These are phyloP conservation scores for Turnera subulata DNA, from an alignment of 345 rosid species.

Conservation along the genomic window DNA sequence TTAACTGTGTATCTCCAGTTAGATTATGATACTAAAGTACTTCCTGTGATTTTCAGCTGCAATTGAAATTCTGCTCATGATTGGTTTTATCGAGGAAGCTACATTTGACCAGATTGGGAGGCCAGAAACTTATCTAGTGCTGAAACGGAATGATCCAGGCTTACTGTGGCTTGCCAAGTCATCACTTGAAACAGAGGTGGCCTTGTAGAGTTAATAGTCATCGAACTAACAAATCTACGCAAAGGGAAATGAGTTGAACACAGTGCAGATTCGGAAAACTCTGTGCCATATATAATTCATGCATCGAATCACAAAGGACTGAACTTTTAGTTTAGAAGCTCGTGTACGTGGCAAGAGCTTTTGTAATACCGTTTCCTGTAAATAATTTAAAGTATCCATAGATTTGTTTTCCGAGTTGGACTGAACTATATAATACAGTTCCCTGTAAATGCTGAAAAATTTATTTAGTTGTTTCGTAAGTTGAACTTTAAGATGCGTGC, in stretches of 20 bases:
- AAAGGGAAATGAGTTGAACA: neutral
- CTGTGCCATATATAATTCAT: too few species aligned
- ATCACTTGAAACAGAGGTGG: slow-evolving; percentile 50
- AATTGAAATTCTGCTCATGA: slow-evolving; percentile 59
- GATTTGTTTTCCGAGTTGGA: too few species aligned
- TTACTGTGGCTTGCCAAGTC: slow-evolving; percentile 92
- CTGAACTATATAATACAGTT: too few species aligned
- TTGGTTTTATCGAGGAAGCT: slow-evolving; percentile 75
- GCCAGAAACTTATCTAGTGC: slow-evolving; percentile 55
- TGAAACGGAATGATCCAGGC: slow-evolving; percentile 89
- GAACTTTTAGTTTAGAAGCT: too few species aligned
- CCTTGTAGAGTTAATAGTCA: slow-evolving; percentile 36
- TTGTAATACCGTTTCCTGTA: too few species aligned
- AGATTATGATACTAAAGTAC: neutral
- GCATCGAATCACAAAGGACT: too few species aligned
- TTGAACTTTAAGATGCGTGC: too few species aligned
- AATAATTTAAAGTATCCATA: too few species aligned
- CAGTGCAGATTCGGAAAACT: too few species aligned
- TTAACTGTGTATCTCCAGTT: neutral
- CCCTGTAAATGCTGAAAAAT: too few species aligned
- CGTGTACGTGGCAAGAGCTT: too few species aligned
- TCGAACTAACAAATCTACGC: neutral
- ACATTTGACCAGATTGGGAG: slow-evolving; percentile 45
- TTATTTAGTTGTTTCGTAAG: too few species aligned
- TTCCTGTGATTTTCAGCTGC: slow-evolving; percentile 54